These are phyloP conservation scores for Pseudoturritis turrita DNA, from an alignment of 345 rosid species.

Conservation along the genomic window DNA sequence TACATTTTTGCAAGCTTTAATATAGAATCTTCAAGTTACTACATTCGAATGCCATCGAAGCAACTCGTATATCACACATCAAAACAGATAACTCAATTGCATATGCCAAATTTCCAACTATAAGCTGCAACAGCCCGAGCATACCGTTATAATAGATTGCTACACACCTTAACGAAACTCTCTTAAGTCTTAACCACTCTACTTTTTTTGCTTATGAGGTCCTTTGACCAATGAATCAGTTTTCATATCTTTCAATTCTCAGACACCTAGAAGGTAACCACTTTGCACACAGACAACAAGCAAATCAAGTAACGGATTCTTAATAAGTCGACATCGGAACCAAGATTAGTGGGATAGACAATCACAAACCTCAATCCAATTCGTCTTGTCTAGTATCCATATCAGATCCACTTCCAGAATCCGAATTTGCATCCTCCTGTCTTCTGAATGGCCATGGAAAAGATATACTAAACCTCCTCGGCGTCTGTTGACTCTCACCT, in stretches of 20 bases:
- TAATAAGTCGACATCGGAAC: neutral
- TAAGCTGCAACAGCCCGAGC: neutral
- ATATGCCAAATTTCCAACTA: neutral
- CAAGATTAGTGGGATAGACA: neutral
- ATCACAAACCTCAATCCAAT: slow-evolving; percentile 45
- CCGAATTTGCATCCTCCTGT: neutral
- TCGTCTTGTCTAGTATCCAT: slow-evolving; percentile 50
- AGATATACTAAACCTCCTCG: slow-evolving; percentile 50
- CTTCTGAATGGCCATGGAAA: slow-evolving; percentile 54
- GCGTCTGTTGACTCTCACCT: slow-evolving; percentile 34
- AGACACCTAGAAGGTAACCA: neutral
- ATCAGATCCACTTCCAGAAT: slow-evolving; percentile 36
- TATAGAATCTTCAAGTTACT: neutral
- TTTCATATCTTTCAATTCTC: neutral
- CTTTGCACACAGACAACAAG: neutral
- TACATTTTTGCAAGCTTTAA: neutral
- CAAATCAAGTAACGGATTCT: neutral
- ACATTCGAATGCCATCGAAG: neutral
- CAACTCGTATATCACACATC: neutral
- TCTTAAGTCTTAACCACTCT: too few species aligned
- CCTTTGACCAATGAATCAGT: neutral
- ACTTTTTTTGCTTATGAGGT: too few species aligned
- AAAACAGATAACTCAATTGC: neutral
- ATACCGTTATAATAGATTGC: neutral
- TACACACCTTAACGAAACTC: neutral